phyloP scores from a whole-genome alignment of 169 alveolate genomes.

The Besnoitia besnoiti region DNA sequence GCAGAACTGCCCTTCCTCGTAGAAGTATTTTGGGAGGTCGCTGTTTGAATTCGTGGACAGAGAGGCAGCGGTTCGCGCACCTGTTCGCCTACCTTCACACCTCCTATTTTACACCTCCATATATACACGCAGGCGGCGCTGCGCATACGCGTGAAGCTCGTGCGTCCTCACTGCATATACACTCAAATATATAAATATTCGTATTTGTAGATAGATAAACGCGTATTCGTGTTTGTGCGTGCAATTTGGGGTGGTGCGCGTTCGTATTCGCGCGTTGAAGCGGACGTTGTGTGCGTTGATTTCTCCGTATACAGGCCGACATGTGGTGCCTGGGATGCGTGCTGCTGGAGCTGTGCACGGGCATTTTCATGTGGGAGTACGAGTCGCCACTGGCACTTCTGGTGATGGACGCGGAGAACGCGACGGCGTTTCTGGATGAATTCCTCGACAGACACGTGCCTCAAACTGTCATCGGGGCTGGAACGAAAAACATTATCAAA shows the following conservation, averaged over 20 bases:
- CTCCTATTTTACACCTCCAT: no score
- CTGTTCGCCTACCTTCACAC: no score
- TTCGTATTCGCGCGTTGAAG: background rate
- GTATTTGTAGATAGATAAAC: background rate
- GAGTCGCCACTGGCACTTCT: background rate
- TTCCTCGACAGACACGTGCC: conserved; percentile 25
- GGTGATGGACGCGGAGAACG: background rate
- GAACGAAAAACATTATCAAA: conserved; percentile 12
- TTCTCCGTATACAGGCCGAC: conserved; percentile 34
- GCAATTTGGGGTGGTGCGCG: background rate
- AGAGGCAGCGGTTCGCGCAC: background rate
- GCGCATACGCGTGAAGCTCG: no score
- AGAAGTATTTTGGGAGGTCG: background rate
- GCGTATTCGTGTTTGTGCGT: background rate
- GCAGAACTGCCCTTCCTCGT: no score
- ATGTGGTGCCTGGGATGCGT: conserved; percentile 66
- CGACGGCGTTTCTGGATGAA: background rate
- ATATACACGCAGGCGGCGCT: no score
- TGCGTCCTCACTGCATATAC: no score
- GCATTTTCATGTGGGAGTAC: conserved; percentile 68
- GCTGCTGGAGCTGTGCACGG: conserved; percentile 63
- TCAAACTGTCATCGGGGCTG: background rate
- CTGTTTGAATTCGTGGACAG: background rate
- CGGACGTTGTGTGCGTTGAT: background rate
- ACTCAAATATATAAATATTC: no score